These are phyloP conservation scores for Geotrichum ghanense DNA, from an alignment of 805 yeast species.

Conservation along the genomic window DNA sequence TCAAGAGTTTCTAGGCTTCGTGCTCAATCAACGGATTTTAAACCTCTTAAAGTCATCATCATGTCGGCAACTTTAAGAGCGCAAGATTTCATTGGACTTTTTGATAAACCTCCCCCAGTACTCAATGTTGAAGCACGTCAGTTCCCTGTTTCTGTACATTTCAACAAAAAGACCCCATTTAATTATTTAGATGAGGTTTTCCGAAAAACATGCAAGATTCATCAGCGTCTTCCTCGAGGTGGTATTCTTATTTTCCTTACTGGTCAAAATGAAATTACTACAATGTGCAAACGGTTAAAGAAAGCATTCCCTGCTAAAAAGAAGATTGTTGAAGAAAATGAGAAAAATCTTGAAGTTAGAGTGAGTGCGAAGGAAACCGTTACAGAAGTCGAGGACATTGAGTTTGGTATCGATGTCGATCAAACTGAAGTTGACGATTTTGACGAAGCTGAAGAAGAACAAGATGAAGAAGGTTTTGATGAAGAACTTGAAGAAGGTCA, in stretches of 20 bases:
- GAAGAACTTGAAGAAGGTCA: conserved; percentile 36
- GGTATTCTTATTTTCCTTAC: conserved; percentile 87
- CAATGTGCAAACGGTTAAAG: conserved; percentile 58
- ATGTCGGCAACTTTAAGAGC: conserved; percentile 98
- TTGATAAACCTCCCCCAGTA: conserved; percentile 70
- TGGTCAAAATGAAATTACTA: conserved; percentile 85
- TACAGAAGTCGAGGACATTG: conserved; percentile 82
- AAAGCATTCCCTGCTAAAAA: conserved; percentile 51
- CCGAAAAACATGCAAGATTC: conserved; percentile 77
- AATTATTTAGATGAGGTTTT: conserved; percentile 83
- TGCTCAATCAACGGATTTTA: conserved; percentile 34
- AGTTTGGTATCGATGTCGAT: conserved; percentile 29
- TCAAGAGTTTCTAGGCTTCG: conserved; percentile 77
- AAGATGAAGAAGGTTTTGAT: conserved; percentile 43
- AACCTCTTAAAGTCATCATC: conserved; percentile 69
- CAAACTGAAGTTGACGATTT: conserved; percentile 24
- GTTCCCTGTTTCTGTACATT: conserved; percentile 85
- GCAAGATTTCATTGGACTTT: conserved; percentile 81
- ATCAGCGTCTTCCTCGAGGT: conserved; percentile 78
- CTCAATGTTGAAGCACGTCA: conserved; percentile 87
- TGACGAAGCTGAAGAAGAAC: conserved; percentile 32
- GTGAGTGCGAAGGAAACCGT: conserved; percentile 50
- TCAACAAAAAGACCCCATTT: conserved; percentile 64
- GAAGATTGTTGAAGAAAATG: conserved; percentile 20
- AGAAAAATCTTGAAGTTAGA: conserved; percentile 33